Conservation (phyloP, 2,329 filamentous ascomycete genomes). For the Fusarium subglutinans region DNA sequence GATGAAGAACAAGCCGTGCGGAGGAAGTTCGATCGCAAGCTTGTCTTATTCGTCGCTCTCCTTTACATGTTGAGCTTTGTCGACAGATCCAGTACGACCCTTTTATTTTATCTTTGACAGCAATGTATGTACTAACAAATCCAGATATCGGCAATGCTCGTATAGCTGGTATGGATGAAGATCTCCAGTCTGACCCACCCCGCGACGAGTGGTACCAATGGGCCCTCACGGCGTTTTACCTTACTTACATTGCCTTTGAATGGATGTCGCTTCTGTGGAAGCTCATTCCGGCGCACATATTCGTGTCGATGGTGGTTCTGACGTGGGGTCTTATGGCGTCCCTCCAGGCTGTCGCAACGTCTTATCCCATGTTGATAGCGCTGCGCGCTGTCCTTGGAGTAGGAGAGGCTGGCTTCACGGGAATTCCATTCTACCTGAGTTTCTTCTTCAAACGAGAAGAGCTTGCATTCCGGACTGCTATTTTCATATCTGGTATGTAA, state of each 20-base stretch:
- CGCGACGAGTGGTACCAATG: conserved; percentile 65
- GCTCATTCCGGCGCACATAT: conserved; percentile 67
- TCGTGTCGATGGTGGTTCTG: conserved; percentile 70
- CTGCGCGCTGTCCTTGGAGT: conserved; percentile 68
- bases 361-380: conserved; percentile 67
- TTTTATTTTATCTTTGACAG: not conserved
- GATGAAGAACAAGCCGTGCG: conserved; percentile 80
- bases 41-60: conserved; percentile 83
- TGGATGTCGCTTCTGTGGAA: conserved; percentile 73
- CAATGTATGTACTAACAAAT: not conserved
- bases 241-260: conserved; percentile 70
- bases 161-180: conserved; percentile 70
- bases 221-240: conserved; percentile 69
- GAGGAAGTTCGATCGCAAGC: conserved; percentile 77
- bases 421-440: conserved; percentile 70
- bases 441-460: conserved; percentile 75
- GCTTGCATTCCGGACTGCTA: conserved; percentile 83
- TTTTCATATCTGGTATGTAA: conserved; percentile 78
- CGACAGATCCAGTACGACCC: conserved; percentile 80
- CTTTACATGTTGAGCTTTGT: conserved; percentile 88
- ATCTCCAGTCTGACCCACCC: conserved; percentile 62
- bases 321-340: conserved; percentile 84
- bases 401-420: conserved; percentile 72
- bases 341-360: conserved; percentile 73
- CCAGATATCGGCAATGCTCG: conserved; percentile 70